Conservation (phyloP, 2,329 filamentous ascomycete species). For the Aspergillus costaricaensis region DNA sequence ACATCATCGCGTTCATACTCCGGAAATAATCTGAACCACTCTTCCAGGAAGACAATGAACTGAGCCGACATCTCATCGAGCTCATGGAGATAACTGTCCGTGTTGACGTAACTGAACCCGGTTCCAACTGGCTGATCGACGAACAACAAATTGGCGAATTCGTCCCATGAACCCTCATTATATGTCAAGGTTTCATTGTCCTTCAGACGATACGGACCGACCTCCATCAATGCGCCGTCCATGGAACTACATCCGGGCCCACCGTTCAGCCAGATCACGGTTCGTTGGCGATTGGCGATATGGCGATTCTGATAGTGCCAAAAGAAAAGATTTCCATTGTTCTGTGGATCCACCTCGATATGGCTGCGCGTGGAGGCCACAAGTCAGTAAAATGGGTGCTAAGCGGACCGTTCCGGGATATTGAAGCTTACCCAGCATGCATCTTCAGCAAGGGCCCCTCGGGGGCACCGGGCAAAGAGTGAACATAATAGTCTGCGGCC, state of each 20-base stretch:
- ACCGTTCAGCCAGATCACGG: slow-evolving; percentile 95
- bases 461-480: slow-evolving; percentile 80
- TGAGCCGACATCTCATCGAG: slow-evolving; percentile 86
- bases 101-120: slow-evolving; percentile 93
- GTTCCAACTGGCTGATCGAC: slow-evolving; percentile 97
- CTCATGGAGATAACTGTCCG: slow-evolving; percentile 81
- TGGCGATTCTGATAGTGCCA: slow-evolving; percentile 97
- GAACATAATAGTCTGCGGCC: slow-evolving; percentile 87
- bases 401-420: not conserved
- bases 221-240: slow-evolving; percentile 94
- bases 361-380: slow-evolving; percentile 60
- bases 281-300: slow-evolving; percentile 86
- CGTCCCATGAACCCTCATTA: slow-evolving; percentile 97
- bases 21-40: slow-evolving; percentile 87
- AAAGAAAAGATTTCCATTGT: slow-evolving; percentile 95
- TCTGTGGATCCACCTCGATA: slow-evolving; percentile 80
- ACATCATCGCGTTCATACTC: slow-evolving; percentile 92
- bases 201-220: slow-evolving; percentile 87
- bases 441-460: slow-evolving; percentile 81
- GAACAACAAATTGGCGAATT: slow-evolving; percentile 95
- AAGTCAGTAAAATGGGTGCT: not conserved
- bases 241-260: slow-evolving; percentile 96
- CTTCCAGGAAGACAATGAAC: slow-evolving; percentile 85
- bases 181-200: slow-evolving; percentile 70
- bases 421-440: slow-evolving; percentile 81